Evolutionary conservation across 306 rosid species (phyloP).

Genomic region (Acacia melanoxylon): DNA sequence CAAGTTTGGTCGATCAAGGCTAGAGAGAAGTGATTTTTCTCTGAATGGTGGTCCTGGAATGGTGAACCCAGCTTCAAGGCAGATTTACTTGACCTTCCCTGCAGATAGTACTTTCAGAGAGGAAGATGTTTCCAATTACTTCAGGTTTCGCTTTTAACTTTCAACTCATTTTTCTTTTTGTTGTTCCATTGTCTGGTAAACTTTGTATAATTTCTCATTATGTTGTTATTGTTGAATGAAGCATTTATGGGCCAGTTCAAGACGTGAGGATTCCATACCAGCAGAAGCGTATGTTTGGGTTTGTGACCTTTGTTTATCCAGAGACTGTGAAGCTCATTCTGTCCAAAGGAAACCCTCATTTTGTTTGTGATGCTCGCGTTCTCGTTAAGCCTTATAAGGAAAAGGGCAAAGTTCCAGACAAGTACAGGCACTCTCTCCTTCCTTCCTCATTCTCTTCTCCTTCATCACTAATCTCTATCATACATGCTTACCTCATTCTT

Average conservation of each 20-base stretch:
- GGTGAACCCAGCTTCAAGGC: slow-evolving; percentile 87
- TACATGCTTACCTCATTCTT: neutral
- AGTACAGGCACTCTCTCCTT: slow-evolving; percentile 68
- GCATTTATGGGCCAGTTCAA: slow-evolving; percentile 94
- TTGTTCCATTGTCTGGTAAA: neutral
- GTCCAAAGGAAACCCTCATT: slow-evolving; percentile 97
- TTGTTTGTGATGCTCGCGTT: slow-evolving; percentile 96
- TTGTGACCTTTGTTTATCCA: slow-evolving; percentile 87
- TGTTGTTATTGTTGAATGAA: slow-evolving; percentile 42
- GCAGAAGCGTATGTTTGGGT: slow-evolving; percentile 98
- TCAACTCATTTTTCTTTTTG: neutral
- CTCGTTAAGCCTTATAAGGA: slow-evolving; percentile 99
- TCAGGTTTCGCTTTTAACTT: slow-evolving; percentile 55
- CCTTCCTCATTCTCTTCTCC: neutral
- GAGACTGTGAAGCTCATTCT: slow-evolving; percentile 92
- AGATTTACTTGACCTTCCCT: slow-evolving; percentile 97
- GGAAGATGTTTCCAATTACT: slow-evolving; percentile 94
- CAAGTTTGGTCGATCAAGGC: slow-evolving; percentile 69
- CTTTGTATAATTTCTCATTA: neutral
- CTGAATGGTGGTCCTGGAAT: slow-evolving; percentile 61
- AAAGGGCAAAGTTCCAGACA: slow-evolving; percentile 96
- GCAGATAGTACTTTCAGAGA: slow-evolving; percentile 97
- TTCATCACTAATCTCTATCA: neutral
- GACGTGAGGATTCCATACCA: slow-evolving; percentile 99
- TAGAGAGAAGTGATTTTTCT: slow-evolving; percentile 69